Evolutionary conservation across 208 protist genomes (phyloP), one percentile per base, ranked within the genome.

Genomic region (Leishmania guyanensis): DNA sequence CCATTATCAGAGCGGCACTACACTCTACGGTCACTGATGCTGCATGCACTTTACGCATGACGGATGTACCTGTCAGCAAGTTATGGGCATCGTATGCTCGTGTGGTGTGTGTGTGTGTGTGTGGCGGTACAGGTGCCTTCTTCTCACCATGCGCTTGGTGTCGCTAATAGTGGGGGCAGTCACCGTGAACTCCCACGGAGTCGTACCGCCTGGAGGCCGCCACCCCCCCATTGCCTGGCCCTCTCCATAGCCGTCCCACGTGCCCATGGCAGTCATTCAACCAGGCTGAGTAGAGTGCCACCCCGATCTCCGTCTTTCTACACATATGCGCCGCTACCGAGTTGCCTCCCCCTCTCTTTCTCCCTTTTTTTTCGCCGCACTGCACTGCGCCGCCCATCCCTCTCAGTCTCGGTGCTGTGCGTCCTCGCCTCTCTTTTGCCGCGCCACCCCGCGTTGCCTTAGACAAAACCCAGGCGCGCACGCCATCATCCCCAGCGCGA

Each of bases 71-170:
- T 51, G 26, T 22, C 68, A 73, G 33, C 39, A 36, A 4, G 48
- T 43, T 17, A 56, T 56, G 53, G 53, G 53, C 16, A 56, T 0
- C 53, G 53, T 20, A 20, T 20, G 53, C 53, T 56, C 16, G 17
- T 56, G 10, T 56, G 53, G 53, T 56, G 53, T 56, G 53, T 68
- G 66, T 71, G 65, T n/a, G 62, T 29, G 9, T 68, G 33, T 46
- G 65, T 69, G 29, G 29, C 54, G 65, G 64, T 75, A n/a, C 58
- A n/a, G 48, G 82, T 66, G 51, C 71, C 62, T 46, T 70, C 50
- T 81, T 39, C 51, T 73, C 80, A 17, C 43, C 75, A 72, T 46
- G 36, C 43, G 39, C 4, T 10, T 46, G 66, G 10, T 43, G 20
- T 50, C 39, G 66, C 43, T 51, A 39, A 50, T 26, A 50, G 56